Conservation (phyloP, 108 stramenopile genomes). For the Cyclotella cryptica region DNA sequence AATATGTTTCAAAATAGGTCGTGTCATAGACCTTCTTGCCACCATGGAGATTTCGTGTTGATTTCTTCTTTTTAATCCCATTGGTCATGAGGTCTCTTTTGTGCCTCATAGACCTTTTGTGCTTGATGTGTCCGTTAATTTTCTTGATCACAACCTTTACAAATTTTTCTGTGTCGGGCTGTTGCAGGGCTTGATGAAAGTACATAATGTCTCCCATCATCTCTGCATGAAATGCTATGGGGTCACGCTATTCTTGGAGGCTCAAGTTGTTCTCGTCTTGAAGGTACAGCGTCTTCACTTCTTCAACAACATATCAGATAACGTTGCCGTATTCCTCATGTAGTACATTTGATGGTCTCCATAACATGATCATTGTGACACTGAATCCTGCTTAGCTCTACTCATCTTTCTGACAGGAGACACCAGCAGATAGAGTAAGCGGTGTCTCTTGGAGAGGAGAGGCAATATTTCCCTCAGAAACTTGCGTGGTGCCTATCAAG, state of each 20-base stretch:
- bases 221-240: neutral
- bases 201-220: neutral
- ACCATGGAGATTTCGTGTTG: neutral
- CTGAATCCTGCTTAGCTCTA: neutral
- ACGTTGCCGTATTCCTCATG: neutral
- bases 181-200: neutral
- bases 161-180: neutral
- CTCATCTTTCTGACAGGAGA: neutral
- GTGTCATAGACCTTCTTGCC: conserved; percentile 29
- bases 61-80: neutral
- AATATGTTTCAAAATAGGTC: conserved; percentile 35
- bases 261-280: neutral
- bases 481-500: too few relatives aligned
- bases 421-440: too few relatives aligned
- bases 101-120: neutral
- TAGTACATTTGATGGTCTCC: neutral
- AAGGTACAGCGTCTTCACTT: neutral
- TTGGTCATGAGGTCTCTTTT: neutral
- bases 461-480: too few relatives aligned
- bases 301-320: neutral
- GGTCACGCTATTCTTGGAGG: neutral
- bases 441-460: too few relatives aligned
- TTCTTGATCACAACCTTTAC: neutral
- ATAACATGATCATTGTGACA: neutral
- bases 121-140: neutral